Evolutionary conservation across 805 yeast genomes (phyloP), one percentile per base, ranked within the genome.

Genomic region (Ogataea ganodermae): DNA sequence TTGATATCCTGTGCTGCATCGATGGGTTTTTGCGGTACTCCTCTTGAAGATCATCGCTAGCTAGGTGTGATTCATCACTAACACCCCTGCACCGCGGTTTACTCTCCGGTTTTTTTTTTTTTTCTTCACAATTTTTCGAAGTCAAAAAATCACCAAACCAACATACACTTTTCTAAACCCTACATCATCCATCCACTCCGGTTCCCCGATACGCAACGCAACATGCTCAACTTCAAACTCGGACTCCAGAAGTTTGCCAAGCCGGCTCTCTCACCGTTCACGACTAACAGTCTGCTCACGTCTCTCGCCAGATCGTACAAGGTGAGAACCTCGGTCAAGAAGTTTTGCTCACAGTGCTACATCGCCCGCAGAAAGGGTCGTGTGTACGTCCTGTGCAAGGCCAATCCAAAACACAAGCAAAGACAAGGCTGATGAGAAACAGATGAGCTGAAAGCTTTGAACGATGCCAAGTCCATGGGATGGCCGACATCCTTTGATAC

Each of bases 301-400:
- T 45, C 51, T 10, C 44, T 62, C 14, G 49, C 67, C 13, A 81
- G 97, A 68, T 84, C 90, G 3, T 90, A 92, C 78, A 92, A 92
- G 67, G 96, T 90, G 38, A 83, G 92, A 68, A 83, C 97, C 4
- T 80, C 98, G 0, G 96, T 94, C 46, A 91, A 91, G 74, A 94
- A 88, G 74, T 86, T 89, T 70, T 94, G 99, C 68, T 76, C 84
- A 31, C 94, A 89, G 66, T 94, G 99, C 67, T 86, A 85, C 58
- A 80, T 89, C 69, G 97, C 94, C 9, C 86, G 95, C 70, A 85
- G 98, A 69, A 94, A 91, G 71, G 99, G 99, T 35, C 78, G 94
- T 61, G 92, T 91, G 10, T 89, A 89, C 56, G 96, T 94, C 32
- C 84, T 88, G 65, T 92, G 99, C 76, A 94, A 91, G 67, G 76